Evolutionary conservation across 495 filamentous ascomycete species (phyloP).

Genomic region (Podospora didyma): DNA sequence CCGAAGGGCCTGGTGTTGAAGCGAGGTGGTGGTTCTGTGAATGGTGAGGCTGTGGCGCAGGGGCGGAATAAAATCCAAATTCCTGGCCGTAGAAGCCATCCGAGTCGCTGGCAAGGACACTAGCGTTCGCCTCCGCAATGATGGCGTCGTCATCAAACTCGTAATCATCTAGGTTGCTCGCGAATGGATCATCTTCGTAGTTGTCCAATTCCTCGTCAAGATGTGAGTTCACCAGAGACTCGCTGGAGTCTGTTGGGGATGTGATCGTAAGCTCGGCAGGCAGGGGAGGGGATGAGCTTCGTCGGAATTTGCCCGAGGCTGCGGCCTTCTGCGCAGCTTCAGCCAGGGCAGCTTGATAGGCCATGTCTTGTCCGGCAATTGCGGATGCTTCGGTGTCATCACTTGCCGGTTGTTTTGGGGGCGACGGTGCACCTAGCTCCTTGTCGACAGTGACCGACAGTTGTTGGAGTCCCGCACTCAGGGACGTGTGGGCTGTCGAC

Average conservation of each 20-base stretch:
- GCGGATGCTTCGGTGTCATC: slow-evolving; percentile 10
- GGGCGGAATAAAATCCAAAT: slow-evolving; percentile 94
- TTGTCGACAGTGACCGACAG: slow-evolving; percentile 4
- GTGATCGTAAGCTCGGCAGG: slow-evolving; percentile 45
- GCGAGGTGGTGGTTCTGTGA: slow-evolving; percentile 15
- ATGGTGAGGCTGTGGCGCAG: slow-evolving; percentile 34
- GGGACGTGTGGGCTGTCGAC: slow-evolving; percentile 34
- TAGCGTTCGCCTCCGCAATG: slow-evolving; percentile 91
- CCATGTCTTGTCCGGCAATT: slow-evolving; percentile 50
- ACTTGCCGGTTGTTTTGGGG: slow-evolving; percentile 17
- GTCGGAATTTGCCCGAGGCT: slow-evolving; percentile 63
- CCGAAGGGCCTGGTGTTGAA: slow-evolving; percentile 2
- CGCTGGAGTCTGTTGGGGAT: slow-evolving; percentile 38
- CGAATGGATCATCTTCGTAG: slow-evolving; percentile 40
- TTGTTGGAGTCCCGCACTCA: slow-evolving; percentile 27
- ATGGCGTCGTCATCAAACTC: slow-evolving; percentile 78
- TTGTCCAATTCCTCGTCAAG: slow-evolving; percentile 33
- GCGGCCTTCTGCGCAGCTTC: slow-evolving; percentile 71
- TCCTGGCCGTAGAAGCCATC: slow-evolving; percentile 95
- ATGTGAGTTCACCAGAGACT: slow-evolving; percentile 21
- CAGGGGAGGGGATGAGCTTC: slow-evolving; percentile 51
- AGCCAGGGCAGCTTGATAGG: slow-evolving; percentile 77
- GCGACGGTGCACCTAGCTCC: slow-evolving; percentile 4
- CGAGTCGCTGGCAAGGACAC: slow-evolving; percentile 83
- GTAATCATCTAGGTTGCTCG: slow-evolving; percentile 34